Evolutionary conservation across 164 flowering plant genomes (phyloP), one percentile per base, ranked within the genome.

Genomic region (Tetracentron sinense): DNA sequence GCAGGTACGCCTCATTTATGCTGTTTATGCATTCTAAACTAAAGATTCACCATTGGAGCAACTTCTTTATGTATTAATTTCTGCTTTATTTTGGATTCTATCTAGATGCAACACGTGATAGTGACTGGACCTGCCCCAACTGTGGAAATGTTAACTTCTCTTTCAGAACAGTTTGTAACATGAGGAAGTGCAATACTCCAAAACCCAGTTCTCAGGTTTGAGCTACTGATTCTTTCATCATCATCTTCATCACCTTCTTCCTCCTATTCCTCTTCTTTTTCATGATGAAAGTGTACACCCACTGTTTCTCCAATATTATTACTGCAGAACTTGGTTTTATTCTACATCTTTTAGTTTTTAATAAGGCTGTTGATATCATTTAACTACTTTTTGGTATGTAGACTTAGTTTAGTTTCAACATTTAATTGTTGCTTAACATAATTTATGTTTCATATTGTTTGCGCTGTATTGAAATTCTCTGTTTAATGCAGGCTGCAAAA

Each of bases 61-160:
- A 44, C 28, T 54, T 2, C n/a, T 49, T 16, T 30, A 42, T 23
- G 10, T 46, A 49, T 56, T 14, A 21, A 51, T 14, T n/a, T n/a
- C n/a, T n/a, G n/a, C n/a, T n/a, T n/a, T n/a, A n/a, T n/a, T n/a
- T n/a, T n/a, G 16, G 26, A 58, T 11, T 14, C 53, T 11, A n/a
- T 71, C 11, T 57, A 90, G 98, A 90, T 70, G 71, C 73, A 33
- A 78, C 87, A 19, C 89, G 93, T 27, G 97, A 89, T 63, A 86
- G 83, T 79, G 99, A 95, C 61, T 95, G 99, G 99, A 76, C 79
- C 28, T 95, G 99, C 75, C 99, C 99, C 20, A 88, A 89, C 62
- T 95, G 99, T 82, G 91, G 96, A 52, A 95, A 95, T 76, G 75
- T 88, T 47, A 95, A 95, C 74, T 95, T 95, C 78, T 88, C 99